These are phyloP conservation scores for Metarhizium rileyi DNA, from an alignment of 2,329 filamentous ascomycete genomes.

Conservation along the genomic window DNA sequence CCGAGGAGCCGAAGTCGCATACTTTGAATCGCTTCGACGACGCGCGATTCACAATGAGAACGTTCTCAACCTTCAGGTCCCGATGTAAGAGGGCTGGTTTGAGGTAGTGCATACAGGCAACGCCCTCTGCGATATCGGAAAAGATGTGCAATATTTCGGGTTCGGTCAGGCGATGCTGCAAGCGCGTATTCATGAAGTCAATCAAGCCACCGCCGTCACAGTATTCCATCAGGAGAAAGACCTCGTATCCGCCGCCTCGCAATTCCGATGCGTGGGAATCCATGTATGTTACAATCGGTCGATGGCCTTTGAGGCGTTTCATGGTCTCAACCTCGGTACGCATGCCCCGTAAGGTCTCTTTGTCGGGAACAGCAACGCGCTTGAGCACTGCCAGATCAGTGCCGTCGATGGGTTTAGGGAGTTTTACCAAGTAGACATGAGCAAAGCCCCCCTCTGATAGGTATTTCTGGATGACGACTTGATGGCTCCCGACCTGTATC, in stretches of 20 bases:
- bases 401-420: constrained; percentile 67
- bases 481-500: constrained; percentile 88
- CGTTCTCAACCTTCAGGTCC: constrained; percentile 96
- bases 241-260: constrained; percentile 88
- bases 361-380: constrained; percentile 92
- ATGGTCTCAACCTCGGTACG: constrained; percentile 98
- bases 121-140: constrained; percentile 87
- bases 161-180: constrained; percentile 94
- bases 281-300: constrained; percentile 93
- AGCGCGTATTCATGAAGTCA: constrained; percentile 97
- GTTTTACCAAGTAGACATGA: constrained; percentile 91
- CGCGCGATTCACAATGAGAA: constrained; percentile 67
- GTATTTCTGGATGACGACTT: constrained; percentile 92
- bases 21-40: constrained; percentile 78
- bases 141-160: constrained; percentile 97
- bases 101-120: constrained; percentile 98
- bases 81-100: constrained; percentile 87
- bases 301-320: constrained; percentile 97
- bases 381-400: constrained; percentile 81
- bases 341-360: constrained; percentile 90
- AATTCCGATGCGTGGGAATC: constrained; percentile 96
- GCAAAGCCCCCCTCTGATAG: constrained; percentile 97
- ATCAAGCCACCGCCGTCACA: constrained; percentile 92
- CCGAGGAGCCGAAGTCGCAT: constrained; percentile 94
- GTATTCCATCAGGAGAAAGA: constrained; percentile 97